Evolutionary conservation across 2,329 filamentous ascomycete species (phyloP), one percentile per base, ranked within the genome.

Genomic region (Septoria linicola): DNA sequence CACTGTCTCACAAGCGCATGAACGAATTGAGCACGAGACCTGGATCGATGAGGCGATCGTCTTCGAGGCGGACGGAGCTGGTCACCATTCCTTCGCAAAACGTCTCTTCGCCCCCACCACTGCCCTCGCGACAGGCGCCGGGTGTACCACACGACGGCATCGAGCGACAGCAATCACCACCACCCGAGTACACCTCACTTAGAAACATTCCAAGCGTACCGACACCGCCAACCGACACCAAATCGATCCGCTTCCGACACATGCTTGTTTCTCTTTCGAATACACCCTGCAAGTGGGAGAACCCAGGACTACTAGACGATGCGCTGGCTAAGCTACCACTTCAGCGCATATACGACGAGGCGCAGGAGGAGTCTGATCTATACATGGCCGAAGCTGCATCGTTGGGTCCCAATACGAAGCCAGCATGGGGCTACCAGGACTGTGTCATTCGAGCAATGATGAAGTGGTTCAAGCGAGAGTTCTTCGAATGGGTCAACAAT

Each of bases 401-500:
- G 60, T 84, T 96, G 74, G 88, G 88, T 16, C 83, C 87, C 50
- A 88, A 85, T 49, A 62, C 62, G 36, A 87, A 87, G 68, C 82
- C 91, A 1, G 87, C 90, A 75, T 97, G 92, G 92, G 92, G 91
- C 51, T 96, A 97, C 68, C 92, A 97, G 71, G 93, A 99, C 73
- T 99, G 92, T 70, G 89, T 96, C 49, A 87, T 97, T 66, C 82
- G 88, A 60, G 89, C 92, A 54, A 77, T 97, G 58, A 76, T 97
- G 65, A 89, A 88, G 72, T 97, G 93, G 93, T 99, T 96, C 76
- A 95, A 93, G 75, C 81, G 87, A 59, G 86, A 87, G 6, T 97
- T 97, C 74, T 97, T 97, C 73, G 84, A 87, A 54, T 99, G 91
- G 85, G 89, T 97, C 64, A 95, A 96, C 75, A 96, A 96, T 71